Conservation (phyloP, 331 rosid genomes). For the Malus hybrid region DNA sequence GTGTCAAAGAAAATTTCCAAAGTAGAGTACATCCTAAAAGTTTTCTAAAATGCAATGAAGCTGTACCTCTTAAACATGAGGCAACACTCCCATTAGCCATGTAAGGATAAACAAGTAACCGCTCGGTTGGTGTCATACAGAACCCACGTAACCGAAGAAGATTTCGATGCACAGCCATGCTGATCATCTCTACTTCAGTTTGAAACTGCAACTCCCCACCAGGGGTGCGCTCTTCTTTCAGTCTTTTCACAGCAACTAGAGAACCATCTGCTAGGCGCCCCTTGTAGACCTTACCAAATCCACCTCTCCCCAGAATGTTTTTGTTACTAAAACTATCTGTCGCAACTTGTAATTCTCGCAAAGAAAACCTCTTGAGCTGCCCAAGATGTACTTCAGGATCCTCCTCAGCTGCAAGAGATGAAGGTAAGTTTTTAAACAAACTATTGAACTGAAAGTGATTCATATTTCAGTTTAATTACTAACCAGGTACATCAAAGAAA, state of each 20-base stretch:
- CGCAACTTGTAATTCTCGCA: constrained; percentile 93
- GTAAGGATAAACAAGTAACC: constrained; percentile 94
- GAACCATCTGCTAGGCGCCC: constrained; percentile 97
- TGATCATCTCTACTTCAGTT: constrained; percentile 99
- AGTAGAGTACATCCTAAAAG: not conserved
- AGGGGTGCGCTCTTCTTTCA: constrained; percentile 97
- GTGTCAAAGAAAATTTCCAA: not conserved
- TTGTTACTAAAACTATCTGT: constrained; percentile 93
- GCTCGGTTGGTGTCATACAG: constrained; percentile 97
- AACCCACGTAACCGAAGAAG: constrained; percentile 93
- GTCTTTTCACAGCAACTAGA: constrained; percentile 88
- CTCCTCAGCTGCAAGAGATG: constrained; percentile 75
- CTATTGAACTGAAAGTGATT: constrained; percentile 3
- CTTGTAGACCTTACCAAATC: constrained; percentile 96
- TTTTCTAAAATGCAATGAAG: not conserved
- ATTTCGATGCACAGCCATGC: constrained; percentile 99
- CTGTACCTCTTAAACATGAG: constrained; percentile 90
- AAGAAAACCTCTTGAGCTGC: constrained; percentile 95
- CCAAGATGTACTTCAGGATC: constrained; percentile 99
- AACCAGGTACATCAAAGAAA: constrained; percentile 99
- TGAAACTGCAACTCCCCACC: constrained; percentile 99
- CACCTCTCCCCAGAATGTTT: constrained; percentile 95
- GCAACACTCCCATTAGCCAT: constrained; percentile 99
- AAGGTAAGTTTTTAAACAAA: constrained; percentile 10
- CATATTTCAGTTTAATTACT: constrained; percentile 10